phyloP scores from a whole-genome alignment of 2,329 filamentous ascomycete species.

The Clarireedia paspali region DNA sequence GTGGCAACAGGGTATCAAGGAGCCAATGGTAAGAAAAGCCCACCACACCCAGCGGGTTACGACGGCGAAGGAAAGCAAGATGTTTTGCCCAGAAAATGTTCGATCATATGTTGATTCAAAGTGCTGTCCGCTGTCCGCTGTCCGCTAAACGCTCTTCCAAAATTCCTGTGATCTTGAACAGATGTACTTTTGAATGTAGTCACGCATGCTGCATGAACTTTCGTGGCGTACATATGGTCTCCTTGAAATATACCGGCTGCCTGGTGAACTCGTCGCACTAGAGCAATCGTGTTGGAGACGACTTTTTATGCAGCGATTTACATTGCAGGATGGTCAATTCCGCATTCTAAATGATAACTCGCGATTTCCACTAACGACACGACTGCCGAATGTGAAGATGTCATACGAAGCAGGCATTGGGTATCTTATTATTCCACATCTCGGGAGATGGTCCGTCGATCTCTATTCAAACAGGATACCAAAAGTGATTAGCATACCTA shows the following conservation, averaged over 20 bases:
- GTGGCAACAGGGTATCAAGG: not conserved
- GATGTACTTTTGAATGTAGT: constrained; percentile 12
- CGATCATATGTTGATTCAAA: not conserved
- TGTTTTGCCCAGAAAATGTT: not conserved
- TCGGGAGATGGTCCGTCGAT: not conserved
- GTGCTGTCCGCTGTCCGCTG: not conserved
- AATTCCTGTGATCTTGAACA: constrained; percentile 7
- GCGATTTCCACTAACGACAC: too few relatives aligned
- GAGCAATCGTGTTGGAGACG: not conserved
- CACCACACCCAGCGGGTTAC: constrained; percentile 4
- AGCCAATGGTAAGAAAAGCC: not conserved
- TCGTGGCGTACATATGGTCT: not conserved
- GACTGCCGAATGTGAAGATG: too few relatives aligned
- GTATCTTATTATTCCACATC: not conserved
- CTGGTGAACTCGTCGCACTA: not conserved
- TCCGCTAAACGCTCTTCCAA: not conserved
- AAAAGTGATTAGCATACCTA: too few relatives aligned
- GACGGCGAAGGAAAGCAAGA: constrained; percentile 8
- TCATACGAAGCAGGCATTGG: not conserved
- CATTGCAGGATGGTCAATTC: not conserved
- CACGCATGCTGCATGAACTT: constrained; percentile 10
- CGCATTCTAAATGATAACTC: too few relatives aligned
- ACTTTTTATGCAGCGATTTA: not conserved
- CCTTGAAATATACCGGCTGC: not conserved
- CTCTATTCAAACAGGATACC: not conserved